A percentile compares a stretch with the other conserved stretches of the same genome.
phyloP scores from a whole-genome alignment of 192 early-diverging fungal species.

The Dissophora ornata region DNA sequence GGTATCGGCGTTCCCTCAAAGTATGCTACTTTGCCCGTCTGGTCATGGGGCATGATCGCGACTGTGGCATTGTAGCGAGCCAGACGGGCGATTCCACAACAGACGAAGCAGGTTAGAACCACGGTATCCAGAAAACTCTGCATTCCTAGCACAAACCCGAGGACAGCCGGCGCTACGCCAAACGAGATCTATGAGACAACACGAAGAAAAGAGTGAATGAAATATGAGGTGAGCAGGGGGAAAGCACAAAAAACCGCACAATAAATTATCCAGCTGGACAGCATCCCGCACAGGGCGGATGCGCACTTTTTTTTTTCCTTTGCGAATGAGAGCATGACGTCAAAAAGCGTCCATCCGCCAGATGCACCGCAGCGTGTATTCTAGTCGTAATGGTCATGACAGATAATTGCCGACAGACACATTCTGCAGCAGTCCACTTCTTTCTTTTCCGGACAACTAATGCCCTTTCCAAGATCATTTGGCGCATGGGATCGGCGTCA shows the following conservation, averaged over 20 bases:
- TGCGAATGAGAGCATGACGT: constrained; percentile 13
- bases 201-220: neutral
- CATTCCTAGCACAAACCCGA: constrained; percentile 88
- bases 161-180: constrained; percentile 85
- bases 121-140: constrained; percentile 82
- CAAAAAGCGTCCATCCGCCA: neutral
- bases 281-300: neutral
- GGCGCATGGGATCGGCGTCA: no score
- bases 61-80: constrained; percentile 93
- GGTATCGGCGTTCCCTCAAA: constrained; percentile 96
- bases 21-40: constrained; percentile 80
- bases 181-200: constrained; percentile 63
- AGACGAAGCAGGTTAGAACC: constrained; percentile 87
- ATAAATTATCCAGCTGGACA: constrained; percentile 19
- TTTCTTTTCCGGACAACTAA: neutral
- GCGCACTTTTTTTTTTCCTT: no score
- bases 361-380: no score
- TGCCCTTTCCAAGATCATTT: neutral
- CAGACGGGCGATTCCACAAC: constrained; percentile 85
- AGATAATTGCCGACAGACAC: constrained; percentile 1
- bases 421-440: constrained; percentile 1
- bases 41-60: constrained; percentile 77
- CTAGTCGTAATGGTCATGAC: neutral
- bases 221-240: no score
- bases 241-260: neutral